Percentiles rank a stretch among this genome's conserved stretches.
These are phyloP conservation scores for Solanum aculeatissimum DNA, from an alignment of 305 asterid species.

Conservation along the genomic window DNA sequence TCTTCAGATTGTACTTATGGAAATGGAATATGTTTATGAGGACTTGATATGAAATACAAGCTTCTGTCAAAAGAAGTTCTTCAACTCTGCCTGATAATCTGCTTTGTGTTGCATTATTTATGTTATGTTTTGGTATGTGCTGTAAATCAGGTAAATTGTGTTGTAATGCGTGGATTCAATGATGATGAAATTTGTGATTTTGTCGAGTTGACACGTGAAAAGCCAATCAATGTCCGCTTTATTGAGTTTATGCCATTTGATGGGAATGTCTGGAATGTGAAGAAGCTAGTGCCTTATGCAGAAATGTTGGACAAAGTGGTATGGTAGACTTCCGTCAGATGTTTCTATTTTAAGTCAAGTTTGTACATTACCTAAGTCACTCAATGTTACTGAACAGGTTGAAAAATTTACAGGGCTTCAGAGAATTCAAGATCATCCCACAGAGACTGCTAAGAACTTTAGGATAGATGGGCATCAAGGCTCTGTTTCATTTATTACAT, in stretches of 20 bases:
- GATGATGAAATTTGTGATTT: constrained; percentile 89
- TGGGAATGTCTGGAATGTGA: constrained; percentile 97
- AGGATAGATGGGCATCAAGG: constrained; percentile 78
- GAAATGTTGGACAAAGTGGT: constrained; percentile 96
- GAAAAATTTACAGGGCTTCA: constrained; percentile 54
- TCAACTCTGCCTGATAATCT: not conserved
- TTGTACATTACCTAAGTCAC: constrained; percentile 16
- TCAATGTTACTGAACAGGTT: constrained; percentile 49
- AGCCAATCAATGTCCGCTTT: constrained; percentile 84
- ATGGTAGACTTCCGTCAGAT: constrained; percentile 33
- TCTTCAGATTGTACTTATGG: not conserved
- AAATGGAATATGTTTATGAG: not conserved
- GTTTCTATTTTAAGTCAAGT: constrained; percentile 1
- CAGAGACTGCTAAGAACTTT: constrained; percentile 95
- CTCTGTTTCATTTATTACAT: constrained; percentile 60
- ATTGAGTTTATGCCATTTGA: constrained; percentile 98
- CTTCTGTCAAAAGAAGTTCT: not conserved
- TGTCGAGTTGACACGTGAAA: constrained; percentile 83
- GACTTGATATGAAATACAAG: not conserved
- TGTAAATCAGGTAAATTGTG: constrained; percentile 71
- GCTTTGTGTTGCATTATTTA: not conserved
- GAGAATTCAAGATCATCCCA: constrained; percentile 73
- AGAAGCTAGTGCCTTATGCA: constrained; percentile 86
- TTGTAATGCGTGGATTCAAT: constrained; percentile 91
- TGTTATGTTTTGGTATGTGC: not conserved